Percentiles rank a stretch among this genome's conserved stretches.
phyloP scores from a whole-genome alignment of 140 eudicot genomes.

The Flaveria floridana region DNA sequence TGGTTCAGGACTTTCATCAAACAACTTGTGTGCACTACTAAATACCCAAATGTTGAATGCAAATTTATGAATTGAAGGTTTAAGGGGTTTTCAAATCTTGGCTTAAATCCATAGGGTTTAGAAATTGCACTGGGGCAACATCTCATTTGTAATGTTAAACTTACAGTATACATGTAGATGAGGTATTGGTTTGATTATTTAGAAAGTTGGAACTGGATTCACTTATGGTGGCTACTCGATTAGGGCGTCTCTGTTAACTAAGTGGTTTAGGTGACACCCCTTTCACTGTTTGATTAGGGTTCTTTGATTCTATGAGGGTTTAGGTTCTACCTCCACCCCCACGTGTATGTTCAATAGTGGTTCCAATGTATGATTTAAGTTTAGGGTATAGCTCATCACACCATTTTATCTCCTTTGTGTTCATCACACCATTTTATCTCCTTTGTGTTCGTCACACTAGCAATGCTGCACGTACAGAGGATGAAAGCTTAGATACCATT shows the following conservation, averaged over 20 bases:
- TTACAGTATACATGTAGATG: no score
- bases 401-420: no score
- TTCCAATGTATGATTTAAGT: no score
- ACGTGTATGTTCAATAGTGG: no score
- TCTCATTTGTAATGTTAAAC: no score
- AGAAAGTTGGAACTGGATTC: not conserved
- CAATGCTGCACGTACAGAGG: not conserved
- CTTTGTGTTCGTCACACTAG: not conserved
- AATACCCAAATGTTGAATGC: not conserved
- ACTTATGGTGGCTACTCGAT: not conserved
- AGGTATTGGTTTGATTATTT: not conserved
- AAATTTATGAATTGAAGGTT: not conserved
- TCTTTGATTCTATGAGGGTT: not conserved
- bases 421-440: not conserved
- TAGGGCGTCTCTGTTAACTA: not conserved
- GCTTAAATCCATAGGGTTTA: not conserved
- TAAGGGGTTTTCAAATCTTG: not conserved
- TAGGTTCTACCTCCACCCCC: no score
- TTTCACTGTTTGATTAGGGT: not conserved
- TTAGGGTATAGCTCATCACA: no score
- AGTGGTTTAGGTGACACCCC: not conserved
- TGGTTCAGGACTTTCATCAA: slow-evolving; percentile 15
- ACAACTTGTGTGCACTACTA: not conserved
- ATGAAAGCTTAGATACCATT: not conserved
- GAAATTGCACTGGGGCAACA: no score